Conservation (phyloP, 75 land plant species). For the Chamaecyparis obtusa region DNA sequence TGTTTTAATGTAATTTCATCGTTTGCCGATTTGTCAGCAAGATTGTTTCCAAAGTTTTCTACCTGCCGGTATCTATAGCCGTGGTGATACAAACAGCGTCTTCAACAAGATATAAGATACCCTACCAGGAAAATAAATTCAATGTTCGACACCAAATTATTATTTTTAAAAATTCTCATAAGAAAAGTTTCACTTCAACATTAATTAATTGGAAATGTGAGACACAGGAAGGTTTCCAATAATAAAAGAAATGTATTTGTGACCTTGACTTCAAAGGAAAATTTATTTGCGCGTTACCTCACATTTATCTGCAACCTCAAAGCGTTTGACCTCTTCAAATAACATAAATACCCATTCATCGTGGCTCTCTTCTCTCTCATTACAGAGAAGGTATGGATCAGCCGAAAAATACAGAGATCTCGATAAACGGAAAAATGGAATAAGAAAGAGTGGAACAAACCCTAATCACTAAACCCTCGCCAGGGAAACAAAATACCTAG, state of each 20-base stretch:
- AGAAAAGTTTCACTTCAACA: neutral
- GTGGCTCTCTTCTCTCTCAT: neutral
- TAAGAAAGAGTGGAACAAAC: neutral
- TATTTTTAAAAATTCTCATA: too few relatives aligned
- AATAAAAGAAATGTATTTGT: neutral
- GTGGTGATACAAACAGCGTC: neutral
- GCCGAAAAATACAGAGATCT: neutral
- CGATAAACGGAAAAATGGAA: neutral
- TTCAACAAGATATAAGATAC: neutral
- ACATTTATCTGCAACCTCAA: neutral
- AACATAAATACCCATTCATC: neutral
- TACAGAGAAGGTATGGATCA: neutral
- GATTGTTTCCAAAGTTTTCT: neutral
- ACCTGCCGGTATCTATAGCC: neutral
- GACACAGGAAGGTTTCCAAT: too few relatives aligned
- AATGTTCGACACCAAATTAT: neutral
- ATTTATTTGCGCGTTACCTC: neutral
- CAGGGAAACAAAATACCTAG: neutral
- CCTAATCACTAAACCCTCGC: neutral
- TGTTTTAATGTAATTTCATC: neutral
- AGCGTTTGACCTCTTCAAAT: neutral
- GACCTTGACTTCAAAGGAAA: neutral
- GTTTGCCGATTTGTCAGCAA: neutral
- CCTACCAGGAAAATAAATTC: neutral
- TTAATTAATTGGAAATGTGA: neutral